Evolutionary conservation across 2,329 filamentous ascomycete species (phyloP).

Genomic region (Xylaria sp.): DNA sequence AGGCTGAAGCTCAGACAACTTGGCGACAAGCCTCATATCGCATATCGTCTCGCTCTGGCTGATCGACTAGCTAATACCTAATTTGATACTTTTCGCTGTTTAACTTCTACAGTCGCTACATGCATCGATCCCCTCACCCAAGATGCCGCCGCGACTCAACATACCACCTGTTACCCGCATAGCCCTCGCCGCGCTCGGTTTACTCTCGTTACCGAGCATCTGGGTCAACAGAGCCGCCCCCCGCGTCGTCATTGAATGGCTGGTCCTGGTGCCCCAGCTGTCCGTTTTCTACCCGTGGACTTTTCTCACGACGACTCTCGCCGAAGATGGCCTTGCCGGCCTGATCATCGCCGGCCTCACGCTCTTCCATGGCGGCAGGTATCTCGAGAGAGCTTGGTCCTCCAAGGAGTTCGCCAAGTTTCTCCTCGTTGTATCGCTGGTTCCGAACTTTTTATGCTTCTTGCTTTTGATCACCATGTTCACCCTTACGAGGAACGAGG

Average conservation of each 20-base stretch:
- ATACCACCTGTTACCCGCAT: slow-evolving; percentile 90
- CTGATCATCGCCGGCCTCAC: slow-evolving; percentile 80
- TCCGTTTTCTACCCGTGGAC: slow-evolving; percentile 95
- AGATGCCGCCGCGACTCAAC: slow-evolving; percentile 86
- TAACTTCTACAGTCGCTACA: slow-evolving; percentile 32
- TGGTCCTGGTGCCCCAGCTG: slow-evolving; percentile 84
- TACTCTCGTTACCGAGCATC: slow-evolving; percentile 85
- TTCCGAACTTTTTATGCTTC: slow-evolving; percentile 84
- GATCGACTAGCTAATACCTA: slow-evolving; percentile 27
- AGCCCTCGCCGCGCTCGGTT: slow-evolving; percentile 77
- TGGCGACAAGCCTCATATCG: slow-evolving; percentile 9
- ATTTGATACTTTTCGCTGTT: slow-evolving; percentile 19
- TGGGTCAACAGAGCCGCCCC: slow-evolving; percentile 74
- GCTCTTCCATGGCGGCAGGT: slow-evolving; percentile 91
- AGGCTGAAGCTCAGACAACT: slow-evolving; percentile 31
- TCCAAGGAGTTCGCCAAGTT: slow-evolving; percentile 93
- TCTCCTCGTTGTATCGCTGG: slow-evolving; percentile 77
- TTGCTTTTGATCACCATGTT: slow-evolving; percentile 79
- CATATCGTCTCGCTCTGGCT: slow-evolving; percentile 17
- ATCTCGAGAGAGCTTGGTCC: slow-evolving; percentile 96
- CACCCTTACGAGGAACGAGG: slow-evolving; percentile 72
- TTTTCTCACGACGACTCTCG: slow-evolving; percentile 83
- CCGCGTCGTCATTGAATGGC: slow-evolving; percentile 81
- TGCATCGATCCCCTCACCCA: slow-evolving; percentile 43
- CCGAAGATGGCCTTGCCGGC: slow-evolving; percentile 93